These are phyloP conservation scores for Agrocybe praecox DNA, from an alignment of 768 basidiomycete species.

Conservation along the genomic window DNA sequence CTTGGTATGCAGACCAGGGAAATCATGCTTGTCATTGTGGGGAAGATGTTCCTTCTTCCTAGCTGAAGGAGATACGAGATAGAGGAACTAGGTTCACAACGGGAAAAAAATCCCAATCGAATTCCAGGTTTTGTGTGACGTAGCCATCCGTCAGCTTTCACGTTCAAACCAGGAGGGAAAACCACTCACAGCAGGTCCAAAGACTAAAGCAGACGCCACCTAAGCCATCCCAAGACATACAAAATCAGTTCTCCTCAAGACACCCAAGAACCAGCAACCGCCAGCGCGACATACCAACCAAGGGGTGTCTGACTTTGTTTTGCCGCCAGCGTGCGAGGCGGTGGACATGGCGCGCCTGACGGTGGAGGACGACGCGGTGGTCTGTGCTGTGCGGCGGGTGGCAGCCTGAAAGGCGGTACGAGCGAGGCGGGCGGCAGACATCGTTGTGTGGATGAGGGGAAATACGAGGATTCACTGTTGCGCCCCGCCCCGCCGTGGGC, in stretches of 20 bases:
- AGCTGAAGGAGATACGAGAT: slow-evolving; percentile 42
- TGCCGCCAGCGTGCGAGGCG: slow-evolving; percentile 35
- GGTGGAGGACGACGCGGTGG: slow-evolving; percentile 23
- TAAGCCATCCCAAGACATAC: slow-evolving; percentile 18
- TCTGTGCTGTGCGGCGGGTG: slow-evolving; percentile 29
- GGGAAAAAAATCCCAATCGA: no score
- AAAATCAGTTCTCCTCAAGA: slow-evolving; percentile 6
- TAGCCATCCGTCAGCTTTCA: neutral
- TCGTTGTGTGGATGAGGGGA: slow-evolving; percentile 16
- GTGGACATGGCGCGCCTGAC: slow-evolving; percentile 34
- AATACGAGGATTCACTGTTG: slow-evolving; percentile 7
- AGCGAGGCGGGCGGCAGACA: slow-evolving; percentile 43
- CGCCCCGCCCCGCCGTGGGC: slow-evolving; percentile 17
- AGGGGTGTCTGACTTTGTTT: slow-evolving; percentile 38
- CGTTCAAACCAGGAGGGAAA: neutral
- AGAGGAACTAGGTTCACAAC: slow-evolving; percentile 34
- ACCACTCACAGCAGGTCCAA: slow-evolving; percentile 41
- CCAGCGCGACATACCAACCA: slow-evolving; percentile 41
- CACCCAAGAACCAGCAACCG: slow-evolving; percentile 8
- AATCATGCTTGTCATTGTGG: slow-evolving; percentile 39
- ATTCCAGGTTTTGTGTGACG: neutral
- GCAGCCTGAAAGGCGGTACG: slow-evolving; percentile 35
- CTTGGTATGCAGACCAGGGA: slow-evolving; percentile 25
- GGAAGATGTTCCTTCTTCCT: slow-evolving; percentile 30
- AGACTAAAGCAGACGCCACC: slow-evolving; percentile 42